Base-by-base conservation (phyloP, 2,329 filamentous ascomycete genomes). In the Trichoderma arundinaceum region DNA sequence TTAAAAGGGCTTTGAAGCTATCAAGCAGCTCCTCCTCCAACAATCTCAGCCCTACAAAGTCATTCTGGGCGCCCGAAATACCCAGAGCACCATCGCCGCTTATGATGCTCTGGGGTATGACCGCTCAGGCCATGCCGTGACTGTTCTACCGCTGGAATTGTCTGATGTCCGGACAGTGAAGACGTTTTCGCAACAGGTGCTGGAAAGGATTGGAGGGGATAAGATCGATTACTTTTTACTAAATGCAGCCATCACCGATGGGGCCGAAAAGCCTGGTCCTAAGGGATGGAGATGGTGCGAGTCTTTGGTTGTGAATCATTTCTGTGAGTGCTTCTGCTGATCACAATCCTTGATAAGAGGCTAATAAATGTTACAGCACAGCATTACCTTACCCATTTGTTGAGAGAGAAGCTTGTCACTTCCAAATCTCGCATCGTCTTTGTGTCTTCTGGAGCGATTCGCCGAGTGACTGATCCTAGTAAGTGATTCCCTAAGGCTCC, bases 261-360 rank as follows among this genome's bases (percentile, higher is more conserved):
- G 68, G 0, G 74, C 78, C 0, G 73, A 77, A 9, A 72, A 74
- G 12, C 74, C 77, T 8, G 76, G 77, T 0, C 76, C 78, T 0
- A 68, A 78, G 59, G 80, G 79, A 2, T 81, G 79, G 1, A 80
- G 80, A 69, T 86, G 83, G 83, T 82, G 80, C 69, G 81, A 85
- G 71, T 44, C 77, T 0, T 78, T 81, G 35, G 72, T 85, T 15
- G 83, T 86, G 19, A 86, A 86, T 67, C 82, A 85, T 64, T 75
- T 85, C 8, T 81, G 83, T 85, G 60, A 69, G 79, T 64, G 19
- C 15, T 7, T 9, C n/a, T 8, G 22, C 2, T 12, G 22, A 12
- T 7, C 3, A 41, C 6, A 22, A 22, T 22, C 17, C 12, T 15
- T 39, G 17, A 9, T 5, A 3, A 13, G 38, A 35, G n/a, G 48